Evolutionary conservation across 345 rosid species (phyloP), one percentile per base, ranked within the genome.

Genomic region (Populus simonii): DNA sequence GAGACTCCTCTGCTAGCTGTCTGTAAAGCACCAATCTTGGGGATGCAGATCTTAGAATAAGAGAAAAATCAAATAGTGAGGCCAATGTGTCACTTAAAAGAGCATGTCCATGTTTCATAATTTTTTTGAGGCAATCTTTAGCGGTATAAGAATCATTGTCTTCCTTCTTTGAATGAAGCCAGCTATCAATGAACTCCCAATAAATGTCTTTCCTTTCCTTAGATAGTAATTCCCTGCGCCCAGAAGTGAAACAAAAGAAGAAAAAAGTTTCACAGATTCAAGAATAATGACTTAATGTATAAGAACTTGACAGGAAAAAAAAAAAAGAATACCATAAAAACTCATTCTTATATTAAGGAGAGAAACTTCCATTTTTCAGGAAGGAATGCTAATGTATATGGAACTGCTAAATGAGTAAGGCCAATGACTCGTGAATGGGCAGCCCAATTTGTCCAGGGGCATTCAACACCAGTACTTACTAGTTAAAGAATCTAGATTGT

Each of bases 1-100:
- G 91, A 80, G 99, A 93, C 83, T 96, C 98, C 85, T 89, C 99
- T 6, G 98, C 98, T 57, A 96, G 84, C 74, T 96, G 97, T 38
- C 94, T 88, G 63, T 91, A 93, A 66, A 96, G 95, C 83, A 93
- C 97, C 83, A 96, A 85, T 83, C 92, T 84, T 1, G 99, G 95
- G 31, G 99, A 93, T 8, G 98, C 94, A 20, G 97, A 91, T 88
- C 98, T 92, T 80, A 93, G 70, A 59, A 83, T 85, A 74, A 96
- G 93, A 35, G 99, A 96, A 88, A 93, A 91, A 76, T 90, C 91
- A 79, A 90, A 90, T 2, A 96, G 85, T 1, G 96, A 86, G 65
- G 91, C 89, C 86, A 93, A 79, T 20, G 90, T 81, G 39, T 83
- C 89, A 78, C 90, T 83, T 66, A 93, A 81, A 66, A 92, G 78